A percentile compares a stretch with the other conserved stretches of the same genome.
phyloP scores from a whole-genome alignment of 1,284 basidiomycete genomes.

The Ustilago vetiveriae region DNA sequence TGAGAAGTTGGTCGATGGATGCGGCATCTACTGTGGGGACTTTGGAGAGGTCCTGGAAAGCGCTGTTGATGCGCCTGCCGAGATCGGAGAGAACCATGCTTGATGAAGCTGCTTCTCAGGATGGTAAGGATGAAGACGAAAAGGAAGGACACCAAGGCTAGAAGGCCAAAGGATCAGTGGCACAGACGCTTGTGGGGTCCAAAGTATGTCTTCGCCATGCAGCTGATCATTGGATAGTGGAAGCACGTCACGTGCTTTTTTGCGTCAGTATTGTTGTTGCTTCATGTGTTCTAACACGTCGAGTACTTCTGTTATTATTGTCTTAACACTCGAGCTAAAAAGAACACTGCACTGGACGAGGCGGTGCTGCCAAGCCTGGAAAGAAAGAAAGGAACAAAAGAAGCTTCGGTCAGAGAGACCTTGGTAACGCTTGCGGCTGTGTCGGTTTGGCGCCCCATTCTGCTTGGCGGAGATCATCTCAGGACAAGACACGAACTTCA shows the following conservation, averaged over 20 bases:
- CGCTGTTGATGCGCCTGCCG: conserved; percentile 90
- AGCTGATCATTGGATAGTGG: too few relatives aligned
- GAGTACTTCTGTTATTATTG: too few relatives aligned
- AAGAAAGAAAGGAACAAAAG: not conserved
- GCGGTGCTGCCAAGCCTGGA: conserved; percentile 9
- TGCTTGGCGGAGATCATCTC: conserved; percentile 1
- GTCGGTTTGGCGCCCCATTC: not conserved
- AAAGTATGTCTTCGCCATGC: not conserved
- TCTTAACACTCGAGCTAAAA: too few relatives aligned
- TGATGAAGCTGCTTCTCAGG: not conserved
- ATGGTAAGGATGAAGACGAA: not conserved
- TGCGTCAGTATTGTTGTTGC: too few relatives aligned
- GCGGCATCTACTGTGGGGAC: conserved; percentile 81
- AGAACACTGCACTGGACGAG: too few relatives aligned
- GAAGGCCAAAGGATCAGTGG: not conserved
- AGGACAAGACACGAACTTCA: too few relatives aligned
- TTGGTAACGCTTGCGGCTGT: conserved; percentile 3
- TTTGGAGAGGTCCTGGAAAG: conserved; percentile 87
- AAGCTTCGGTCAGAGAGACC: conserved; percentile 1
- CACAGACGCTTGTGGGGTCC: conserved; percentile 1
- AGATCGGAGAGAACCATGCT: conserved; percentile 96
- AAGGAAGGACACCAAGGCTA: not conserved
- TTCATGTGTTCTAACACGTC: too few relatives aligned
- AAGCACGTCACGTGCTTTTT: too few relatives aligned
- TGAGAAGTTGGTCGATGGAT: conserved; percentile 74